phyloP scores from a whole-genome alignment of 2,329 filamentous ascomycete genomes.

The Beauveria brongniartii region DNA sequence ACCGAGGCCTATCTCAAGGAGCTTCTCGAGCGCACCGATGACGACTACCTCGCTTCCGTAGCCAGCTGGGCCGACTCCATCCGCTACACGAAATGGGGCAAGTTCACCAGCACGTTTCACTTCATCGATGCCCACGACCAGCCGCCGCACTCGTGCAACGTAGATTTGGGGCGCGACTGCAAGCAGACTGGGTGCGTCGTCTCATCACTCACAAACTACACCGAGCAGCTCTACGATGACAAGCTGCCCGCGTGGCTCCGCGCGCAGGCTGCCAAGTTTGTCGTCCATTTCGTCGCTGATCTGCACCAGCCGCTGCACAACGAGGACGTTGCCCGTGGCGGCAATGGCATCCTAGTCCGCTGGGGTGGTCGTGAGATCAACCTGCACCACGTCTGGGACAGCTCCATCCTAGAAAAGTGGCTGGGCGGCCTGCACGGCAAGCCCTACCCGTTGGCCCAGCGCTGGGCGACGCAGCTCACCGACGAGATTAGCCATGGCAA shows the following conservation, averaged over 20 bases:
- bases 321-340: conserved; percentile 55
- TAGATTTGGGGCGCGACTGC: conserved; percentile 54
- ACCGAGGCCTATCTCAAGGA: conserved; percentile 50
- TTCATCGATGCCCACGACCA: conserved; percentile 61
- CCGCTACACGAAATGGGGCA: conserved; percentile 55
- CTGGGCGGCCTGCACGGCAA: conserved; percentile 46
- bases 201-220: conserved; percentile 53
- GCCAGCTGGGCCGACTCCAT: conserved; percentile 62
- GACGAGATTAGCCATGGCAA: conserved; percentile 47
- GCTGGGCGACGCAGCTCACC: conserved; percentile 50
- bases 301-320: conserved; percentile 62
- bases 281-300: conserved; percentile 62
- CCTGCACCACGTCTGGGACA: conserved; percentile 68
- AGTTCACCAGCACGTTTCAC: conserved; percentile 55
- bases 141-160: conserved; percentile 48
- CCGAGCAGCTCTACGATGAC: conserved; percentile 42
- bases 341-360: conserved; percentile 58
- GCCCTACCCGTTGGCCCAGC: conserved; percentile 40
- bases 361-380: conserved; percentile 53
- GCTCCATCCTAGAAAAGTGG: conserved; percentile 57
- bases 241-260: conserved; percentile 36
- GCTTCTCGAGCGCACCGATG: conserved; percentile 45
- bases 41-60: conserved; percentile 53
- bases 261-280: conserved; percentile 56
- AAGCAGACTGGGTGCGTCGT: conserved; percentile 54